Evolutionary conservation across 2,329 filamentous ascomycete species (phyloP).

Genomic region (Fusarium phyllophilum): DNA sequence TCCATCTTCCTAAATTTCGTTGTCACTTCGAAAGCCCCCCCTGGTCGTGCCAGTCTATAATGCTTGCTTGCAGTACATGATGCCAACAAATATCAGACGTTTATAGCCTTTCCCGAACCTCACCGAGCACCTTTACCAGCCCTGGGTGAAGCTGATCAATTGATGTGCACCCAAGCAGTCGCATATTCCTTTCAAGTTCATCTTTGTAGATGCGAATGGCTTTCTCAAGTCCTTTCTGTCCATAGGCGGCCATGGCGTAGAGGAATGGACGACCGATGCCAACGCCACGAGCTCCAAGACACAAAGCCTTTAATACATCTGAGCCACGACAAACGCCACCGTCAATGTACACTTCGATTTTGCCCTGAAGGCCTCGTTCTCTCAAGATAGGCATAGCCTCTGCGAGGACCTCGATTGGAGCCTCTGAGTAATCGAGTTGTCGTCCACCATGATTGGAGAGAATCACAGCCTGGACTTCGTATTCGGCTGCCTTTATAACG

Average conservation of each 20-base stretch:
- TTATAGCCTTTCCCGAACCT: not conserved
- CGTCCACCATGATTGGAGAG: conserved; percentile 95
- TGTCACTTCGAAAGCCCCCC: accelerated
- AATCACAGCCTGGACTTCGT: conserved; percentile 85
- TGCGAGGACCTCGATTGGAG: conserved; percentile 85
- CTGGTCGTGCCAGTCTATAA: accelerated
- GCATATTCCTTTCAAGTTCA: conserved; percentile 99
- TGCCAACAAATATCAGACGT: accelerated
- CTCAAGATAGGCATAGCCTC: conserved; percentile 90
- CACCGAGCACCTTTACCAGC: not conserved
- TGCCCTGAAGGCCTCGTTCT: conserved; percentile 74
- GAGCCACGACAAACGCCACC: conserved; percentile 88
- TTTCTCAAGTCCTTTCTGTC: conserved; percentile 84
- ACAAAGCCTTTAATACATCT: conserved; percentile 93
- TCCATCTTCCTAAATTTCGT: too few relatives aligned
- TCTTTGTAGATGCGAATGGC: conserved; percentile 92
- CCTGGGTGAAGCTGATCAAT: conserved; percentile 70
- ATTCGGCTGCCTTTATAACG: conserved; percentile 82
- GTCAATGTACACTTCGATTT: conserved; percentile 88
- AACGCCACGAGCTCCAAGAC: conserved; percentile 88
- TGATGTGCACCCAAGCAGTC: conserved; percentile 80
- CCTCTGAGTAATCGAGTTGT: conserved; percentile 90
- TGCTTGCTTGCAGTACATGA: not conserved
- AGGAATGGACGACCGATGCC: conserved; percentile 94
- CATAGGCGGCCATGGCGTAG: conserved; percentile 94